Evolutionary conservation across 352 stramenopile genomes (phyloP).

Genomic region (Globisporangium mamillatum): DNA sequence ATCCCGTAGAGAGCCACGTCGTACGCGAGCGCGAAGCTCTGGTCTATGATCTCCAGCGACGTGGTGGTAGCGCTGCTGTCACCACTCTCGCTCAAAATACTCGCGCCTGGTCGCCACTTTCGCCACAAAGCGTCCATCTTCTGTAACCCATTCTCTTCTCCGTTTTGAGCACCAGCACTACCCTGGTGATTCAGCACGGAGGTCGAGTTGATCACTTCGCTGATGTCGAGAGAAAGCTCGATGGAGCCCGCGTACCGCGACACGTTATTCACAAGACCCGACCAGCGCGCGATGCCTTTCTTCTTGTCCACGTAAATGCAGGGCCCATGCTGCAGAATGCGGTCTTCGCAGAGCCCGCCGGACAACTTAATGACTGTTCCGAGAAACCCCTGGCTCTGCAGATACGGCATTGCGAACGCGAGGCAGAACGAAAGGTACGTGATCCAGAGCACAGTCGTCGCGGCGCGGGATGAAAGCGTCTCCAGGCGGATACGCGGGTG

Average conservation of each 20-base stretch:
- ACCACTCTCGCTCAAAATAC: not conserved
- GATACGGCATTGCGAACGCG: slow-evolving; percentile 64
- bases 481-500: slow-evolving; percentile 74
- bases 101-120: slow-evolving; percentile 23
- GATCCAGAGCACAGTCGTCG: slow-evolving; percentile 66
- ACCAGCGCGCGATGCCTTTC: slow-evolving; percentile 50
- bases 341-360: slow-evolving; percentile 45
- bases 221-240: slow-evolving; percentile 50
- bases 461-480: slow-evolving; percentile 72
- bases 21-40: slow-evolving; percentile 67
- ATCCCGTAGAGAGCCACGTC: slow-evolving; percentile 68
- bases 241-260: slow-evolving; percentile 64
- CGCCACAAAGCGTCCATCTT: slow-evolving; percentile 25
- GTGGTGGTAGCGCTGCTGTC: not conserved
- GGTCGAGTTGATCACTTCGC: slow-evolving; percentile 45
- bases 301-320: slow-evolving; percentile 70
- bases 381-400: slow-evolving; percentile 74
- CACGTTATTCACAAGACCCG: slow-evolving; percentile 69
- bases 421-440: slow-evolving; percentile 78
- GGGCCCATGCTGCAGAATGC: slow-evolving; percentile 25
- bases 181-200: slow-evolving; percentile 7
- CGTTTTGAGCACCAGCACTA: not conserved
- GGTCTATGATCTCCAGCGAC: slow-evolving; percentile 27
- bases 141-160: slow-evolving; percentile 24
- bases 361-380: slow-evolving; percentile 56